A percentile compares a stretch with the other conserved stretches of the same genome.
Evolutionary conservation across 305 asterid genomes (phyloP).

Genomic region (Fraxinus dipetala): DNA sequence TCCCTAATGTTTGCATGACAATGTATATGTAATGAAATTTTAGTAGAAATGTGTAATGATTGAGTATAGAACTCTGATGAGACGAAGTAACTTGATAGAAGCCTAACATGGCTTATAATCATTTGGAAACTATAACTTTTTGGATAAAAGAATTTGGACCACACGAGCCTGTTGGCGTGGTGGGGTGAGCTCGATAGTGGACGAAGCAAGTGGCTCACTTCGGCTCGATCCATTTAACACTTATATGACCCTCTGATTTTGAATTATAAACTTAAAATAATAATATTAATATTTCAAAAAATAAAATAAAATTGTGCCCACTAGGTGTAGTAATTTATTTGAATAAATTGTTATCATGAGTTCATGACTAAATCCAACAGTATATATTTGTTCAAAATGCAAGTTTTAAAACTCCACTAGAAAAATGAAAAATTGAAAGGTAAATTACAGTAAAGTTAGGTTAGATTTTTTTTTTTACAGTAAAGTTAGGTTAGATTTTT

Average conservation of each 20-base stretch:
- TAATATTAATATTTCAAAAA: too few relatives aligned
- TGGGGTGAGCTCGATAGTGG: neutral
- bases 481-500: neutral
- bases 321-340: neutral
- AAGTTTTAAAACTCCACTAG: neutral
- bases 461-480: too few relatives aligned
- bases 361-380: neutral
- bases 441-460: neutral
- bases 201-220: neutral
- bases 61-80: neutral
- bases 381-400: too few relatives aligned
- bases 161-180: neutral
- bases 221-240: neutral
- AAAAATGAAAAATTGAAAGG: neutral
- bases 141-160: neutral
- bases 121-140: too few relatives aligned
- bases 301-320: too few relatives aligned
- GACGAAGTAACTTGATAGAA: neutral
- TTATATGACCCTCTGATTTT: neutral
- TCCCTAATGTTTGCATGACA: neutral
- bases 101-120: neutral
- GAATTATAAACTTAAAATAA: neutral
- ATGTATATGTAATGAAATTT: neutral
- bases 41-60: too few relatives aligned
- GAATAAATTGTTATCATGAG: neutral